Conservation (phyloP, 441 rosid species). For the Croton setiger region DNA sequence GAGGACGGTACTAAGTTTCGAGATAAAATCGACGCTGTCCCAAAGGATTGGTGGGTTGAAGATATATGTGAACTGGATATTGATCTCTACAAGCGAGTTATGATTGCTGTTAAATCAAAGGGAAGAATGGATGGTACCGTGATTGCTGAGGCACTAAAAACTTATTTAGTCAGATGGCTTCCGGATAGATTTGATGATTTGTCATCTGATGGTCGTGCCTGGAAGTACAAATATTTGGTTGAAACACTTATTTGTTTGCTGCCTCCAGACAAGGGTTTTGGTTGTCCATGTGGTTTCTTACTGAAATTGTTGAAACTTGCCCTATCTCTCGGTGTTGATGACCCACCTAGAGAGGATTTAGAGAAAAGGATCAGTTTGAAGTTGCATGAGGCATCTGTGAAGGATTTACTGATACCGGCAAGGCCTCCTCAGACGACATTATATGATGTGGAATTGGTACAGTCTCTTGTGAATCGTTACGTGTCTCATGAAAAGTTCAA, state of each 20-base stretch:
- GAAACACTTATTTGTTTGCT: conserved; percentile 69
- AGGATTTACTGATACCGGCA: conserved; percentile 63
- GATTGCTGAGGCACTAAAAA: conserved; percentile 74
- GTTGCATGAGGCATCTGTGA: conserved; percentile 71
- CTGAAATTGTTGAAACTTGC: conserved; percentile 74
- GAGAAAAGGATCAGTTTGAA: conserved; percentile 54
- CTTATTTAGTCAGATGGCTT: conserved; percentile 80
- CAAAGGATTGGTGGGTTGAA: conserved; percentile 99
- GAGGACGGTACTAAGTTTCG: conserved; percentile 37
- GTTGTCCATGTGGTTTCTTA: conserved; percentile 79
- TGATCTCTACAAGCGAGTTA: conserved; percentile 71
- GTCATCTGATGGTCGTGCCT: conserved; percentile 43
- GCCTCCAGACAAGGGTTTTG: conserved; percentile 53
- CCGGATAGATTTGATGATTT: conserved; percentile 62
- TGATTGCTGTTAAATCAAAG: conserved; percentile 63
- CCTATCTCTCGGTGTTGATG: conserved; percentile 57
- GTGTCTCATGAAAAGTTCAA: conserved; percentile 38
- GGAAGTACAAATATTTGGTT: conserved; percentile 54
- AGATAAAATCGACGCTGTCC: conserved; percentile 57
- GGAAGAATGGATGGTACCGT: conserved; percentile 72
- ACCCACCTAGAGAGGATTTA: conserved; percentile 47
- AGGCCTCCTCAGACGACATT: conserved; percentile 41
- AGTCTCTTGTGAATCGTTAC: conserved; percentile 48
- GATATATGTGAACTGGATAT: conserved; percentile 84
- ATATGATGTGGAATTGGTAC: conserved; percentile 71